These are phyloP conservation scores for Bretziella fagacearum DNA, from an alignment of 2,329 filamentous ascomycete species.

Conservation along the genomic window DNA sequence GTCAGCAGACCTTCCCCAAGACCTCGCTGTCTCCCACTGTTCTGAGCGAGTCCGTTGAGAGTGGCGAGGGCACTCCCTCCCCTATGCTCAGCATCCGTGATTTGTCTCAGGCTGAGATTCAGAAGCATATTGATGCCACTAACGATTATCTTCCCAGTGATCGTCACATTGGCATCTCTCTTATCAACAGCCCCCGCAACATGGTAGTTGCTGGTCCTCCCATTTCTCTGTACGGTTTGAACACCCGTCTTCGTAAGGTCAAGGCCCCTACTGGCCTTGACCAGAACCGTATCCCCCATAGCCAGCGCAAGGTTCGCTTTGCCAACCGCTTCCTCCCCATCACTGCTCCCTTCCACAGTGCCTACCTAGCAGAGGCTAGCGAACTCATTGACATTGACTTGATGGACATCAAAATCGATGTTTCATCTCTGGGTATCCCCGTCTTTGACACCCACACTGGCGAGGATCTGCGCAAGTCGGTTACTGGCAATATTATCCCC, in stretches of 20 bases:
- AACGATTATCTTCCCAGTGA: conserved; percentile 91
- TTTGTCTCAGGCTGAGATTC: conserved; percentile 69
- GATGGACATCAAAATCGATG: conserved; percentile 61
- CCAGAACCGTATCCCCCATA: conserved; percentile 85
- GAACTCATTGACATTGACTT: conserved; percentile 74
- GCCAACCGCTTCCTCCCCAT: conserved; percentile 95
- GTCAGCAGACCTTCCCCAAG: conserved; percentile 90
- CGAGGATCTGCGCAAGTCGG: conserved; percentile 56
- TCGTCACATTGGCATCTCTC: conserved; percentile 83
- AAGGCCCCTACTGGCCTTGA: conserved; percentile 96
- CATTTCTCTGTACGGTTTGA: conserved; percentile 89
- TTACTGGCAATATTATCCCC: conserved; percentile 66
- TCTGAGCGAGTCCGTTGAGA: conserved; percentile 81
- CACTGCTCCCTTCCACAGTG: conserved; percentile 95
- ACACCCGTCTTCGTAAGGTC: conserved; percentile 85
- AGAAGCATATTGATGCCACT: conserved; percentile 91
- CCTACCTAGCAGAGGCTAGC: conserved; percentile 71
- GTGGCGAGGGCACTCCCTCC: conserved; percentile 87
- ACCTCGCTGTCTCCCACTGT: conserved; percentile 85
- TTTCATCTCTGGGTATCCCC: conserved; percentile 58
- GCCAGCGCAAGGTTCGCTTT: conserved; percentile 89
- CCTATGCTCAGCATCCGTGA: conserved; percentile 98
- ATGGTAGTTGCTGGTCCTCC: conserved; percentile 93
- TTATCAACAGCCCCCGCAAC: conserved; percentile 93
- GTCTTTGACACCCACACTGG: conserved; percentile 86